These are phyloP conservation scores for Pisolithus sp. DNA, from an alignment of 768 basidiomycete genomes.

Conservation along the genomic window DNA sequence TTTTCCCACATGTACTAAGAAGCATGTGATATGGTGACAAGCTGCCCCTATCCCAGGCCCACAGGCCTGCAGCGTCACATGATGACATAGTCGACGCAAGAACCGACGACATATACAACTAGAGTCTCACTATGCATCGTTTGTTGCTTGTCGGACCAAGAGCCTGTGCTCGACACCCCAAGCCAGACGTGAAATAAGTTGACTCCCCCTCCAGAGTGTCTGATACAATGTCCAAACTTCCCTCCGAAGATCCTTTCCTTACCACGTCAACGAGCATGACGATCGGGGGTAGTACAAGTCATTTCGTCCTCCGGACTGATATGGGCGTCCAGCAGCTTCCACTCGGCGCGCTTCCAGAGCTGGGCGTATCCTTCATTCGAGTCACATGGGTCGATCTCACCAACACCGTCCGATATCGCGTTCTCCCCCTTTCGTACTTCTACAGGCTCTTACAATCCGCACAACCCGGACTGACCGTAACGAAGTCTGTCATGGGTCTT, in stretches of 20 bases:
- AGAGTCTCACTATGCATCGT: too few species aligned
- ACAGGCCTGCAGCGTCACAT: too few species aligned
- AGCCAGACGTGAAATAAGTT: too few species aligned
- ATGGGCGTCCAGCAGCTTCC: neutral
- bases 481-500: slow-evolving; percentile 44
- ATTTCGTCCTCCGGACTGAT: neutral
- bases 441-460: slow-evolving; percentile 41
- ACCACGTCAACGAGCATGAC: neutral
- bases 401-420: slow-evolving; percentile 54
- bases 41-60: too few species aligned
- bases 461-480: slow-evolving; percentile 48
- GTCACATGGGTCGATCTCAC: slow-evolving; percentile 61
- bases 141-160: too few species aligned
- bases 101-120: too few species aligned
- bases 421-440: slow-evolving; percentile 46
- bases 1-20: too few species aligned
- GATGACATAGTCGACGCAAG: too few species aligned
- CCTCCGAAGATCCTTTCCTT: neutral
- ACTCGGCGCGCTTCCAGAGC: neutral
- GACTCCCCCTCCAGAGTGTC: too few species aligned
- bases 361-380: slow-evolving; percentile 40
- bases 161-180: too few species aligned
- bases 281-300: neutral
- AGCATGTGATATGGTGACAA: too few species aligned
- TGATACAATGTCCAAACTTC: too few species aligned